Evolutionary conservation across 192 early-diverging fungal species (phyloP), one percentile per base, ranked within the genome.

Genomic region (Coemansia sp.): DNA sequence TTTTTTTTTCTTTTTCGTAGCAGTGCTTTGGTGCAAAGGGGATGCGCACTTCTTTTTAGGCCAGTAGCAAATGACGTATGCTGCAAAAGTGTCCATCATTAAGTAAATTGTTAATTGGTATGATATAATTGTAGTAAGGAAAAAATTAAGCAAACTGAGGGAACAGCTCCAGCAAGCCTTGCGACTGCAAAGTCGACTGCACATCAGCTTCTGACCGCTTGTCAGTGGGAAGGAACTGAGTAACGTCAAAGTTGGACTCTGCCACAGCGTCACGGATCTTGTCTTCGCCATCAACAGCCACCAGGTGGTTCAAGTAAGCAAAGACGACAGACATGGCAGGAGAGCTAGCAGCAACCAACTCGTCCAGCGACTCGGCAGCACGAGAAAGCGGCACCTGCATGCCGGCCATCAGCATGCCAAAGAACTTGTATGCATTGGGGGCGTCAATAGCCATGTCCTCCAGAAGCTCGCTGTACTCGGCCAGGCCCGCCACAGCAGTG

Each of bases 401-500:
- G n/a, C 66, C 74, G 31, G 79, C 80, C 59, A 93, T 67, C 36
- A 93, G 73, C 58, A 84, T 86, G 35, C 84, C 89, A 47, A 89
- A 81, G 80, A 82, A 86, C 38, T 79, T 84, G 81, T 85, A 89
- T 11, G 87, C 88, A 42, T 87, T 79, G 20, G 92, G 92, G 1
- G 87, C 85, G 73, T 94, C 93, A 36, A 86, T 79, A 9, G 87
- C 86, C 42, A 92, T 76, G 64, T 96, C 94, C 40, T 90, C 86
- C 47, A 92, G 72, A 57, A 84, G 62, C 64, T 88, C 89, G 64
- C 83, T 70, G 27, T 78, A 80, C 42, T 83, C 80, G 36, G 82
- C 71, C 41, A 89, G 82, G 15, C 82, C 88, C 8, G 65, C 68
- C 36, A 90, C 78, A 39, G 87, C 72, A 17, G 79, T 67, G 47